Evolutionary conservation across 2,329 filamentous ascomycete genomes (phyloP).

Genomic region (Niveomyces coronatus): DNA sequence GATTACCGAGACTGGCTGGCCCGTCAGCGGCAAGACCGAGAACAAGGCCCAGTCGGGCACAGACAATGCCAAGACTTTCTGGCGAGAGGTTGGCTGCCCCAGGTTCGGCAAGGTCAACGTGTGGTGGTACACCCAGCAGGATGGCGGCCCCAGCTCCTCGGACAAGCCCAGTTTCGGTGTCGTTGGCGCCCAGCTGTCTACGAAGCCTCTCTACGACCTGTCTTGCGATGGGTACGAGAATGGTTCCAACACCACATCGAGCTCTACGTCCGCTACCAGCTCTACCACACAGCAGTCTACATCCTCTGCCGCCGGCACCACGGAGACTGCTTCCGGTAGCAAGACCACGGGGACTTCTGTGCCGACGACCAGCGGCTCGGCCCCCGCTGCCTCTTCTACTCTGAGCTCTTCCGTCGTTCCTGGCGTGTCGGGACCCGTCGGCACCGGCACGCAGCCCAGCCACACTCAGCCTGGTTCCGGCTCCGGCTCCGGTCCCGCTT

Average conservation of each 20-base stretch:
- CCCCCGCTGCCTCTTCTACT: neutral
- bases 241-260: slow-evolving; percentile 7
- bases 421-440: slow-evolving; percentile 2
- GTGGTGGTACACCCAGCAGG: slow-evolving; percentile 72
- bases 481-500: slow-evolving; percentile 17
- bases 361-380: slow-evolving; percentile 6
- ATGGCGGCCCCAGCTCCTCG: slow-evolving; percentile 42
- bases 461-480: slow-evolving; percentile 17
- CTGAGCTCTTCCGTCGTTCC: neutral
- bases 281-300: slow-evolving; percentile 14
- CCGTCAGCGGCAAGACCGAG: slow-evolving; percentile 55
- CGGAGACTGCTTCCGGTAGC: slow-evolving; percentile 11
- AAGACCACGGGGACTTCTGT: slow-evolving; percentile 10
- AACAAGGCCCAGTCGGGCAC: slow-evolving; percentile 52
- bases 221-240: slow-evolving; percentile 35
- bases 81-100: slow-evolving; percentile 67
- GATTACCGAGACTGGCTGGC: slow-evolving; percentile 87
- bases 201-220: slow-evolving; percentile 52
- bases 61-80: slow-evolving; percentile 68
- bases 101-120: slow-evolving; percentile 54
- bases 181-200: slow-evolving; percentile 42
- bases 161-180: slow-evolving; percentile 62
- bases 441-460: slow-evolving; percentile 14
- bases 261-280: slow-evolving; percentile 12
- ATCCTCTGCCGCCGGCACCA: slow-evolving; percentile 11